Percentiles rank a stretch among this genome's conserved stretches.
These are phyloP conservation scores for Aspergillaceae sp. DNA, from an alignment of 2,329 filamentous ascomycete species.

Conservation along the genomic window DNA sequence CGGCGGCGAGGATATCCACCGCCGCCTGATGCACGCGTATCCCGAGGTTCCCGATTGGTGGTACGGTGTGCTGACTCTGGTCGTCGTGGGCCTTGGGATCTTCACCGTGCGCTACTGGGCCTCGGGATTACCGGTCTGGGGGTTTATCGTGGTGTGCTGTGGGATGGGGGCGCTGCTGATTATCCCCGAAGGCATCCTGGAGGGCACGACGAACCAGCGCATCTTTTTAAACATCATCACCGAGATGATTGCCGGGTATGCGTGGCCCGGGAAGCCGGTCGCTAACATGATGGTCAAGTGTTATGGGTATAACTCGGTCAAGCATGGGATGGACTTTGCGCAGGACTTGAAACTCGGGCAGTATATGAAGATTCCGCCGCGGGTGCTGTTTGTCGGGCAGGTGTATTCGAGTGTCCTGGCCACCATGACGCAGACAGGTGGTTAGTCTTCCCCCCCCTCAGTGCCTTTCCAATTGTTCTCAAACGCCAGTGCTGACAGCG, in stretches of 20 bases:
- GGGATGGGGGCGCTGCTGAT: constrained; percentile 32
- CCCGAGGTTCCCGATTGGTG: constrained; percentile 56
- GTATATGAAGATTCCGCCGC: constrained; percentile 25
- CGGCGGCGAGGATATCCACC: constrained; percentile 52
- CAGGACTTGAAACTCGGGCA: constrained; percentile 26
- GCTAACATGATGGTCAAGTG: constrained; percentile 29
- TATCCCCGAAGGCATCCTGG: constrained; percentile 33
- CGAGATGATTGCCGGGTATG: constrained; percentile 26
- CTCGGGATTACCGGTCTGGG: constrained; percentile 33
- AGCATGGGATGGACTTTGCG: constrained; percentile 26
- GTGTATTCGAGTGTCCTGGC: constrained; percentile 26
- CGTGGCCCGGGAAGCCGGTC: constrained; percentile 27
- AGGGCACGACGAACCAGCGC: constrained; percentile 23
- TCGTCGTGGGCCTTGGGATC: constrained; percentile 28
- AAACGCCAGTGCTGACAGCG: not conserved
- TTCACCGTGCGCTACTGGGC: constrained; percentile 24
- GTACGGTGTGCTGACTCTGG: constrained; percentile 37
- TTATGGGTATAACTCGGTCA: constrained; percentile 27
- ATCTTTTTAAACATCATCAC: constrained; percentile 26
- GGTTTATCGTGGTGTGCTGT: constrained; percentile 30
- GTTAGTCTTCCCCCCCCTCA: constrained; percentile 7
- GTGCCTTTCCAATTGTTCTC: not conserved
- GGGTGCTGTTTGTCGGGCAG: constrained; percentile 27
- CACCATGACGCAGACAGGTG: constrained; percentile 24
- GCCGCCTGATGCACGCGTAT: constrained; percentile 57